phyloP scores from a whole-genome alignment of 2,329 filamentous ascomycete genomes.

The Fusarium transvaalense region DNA sequence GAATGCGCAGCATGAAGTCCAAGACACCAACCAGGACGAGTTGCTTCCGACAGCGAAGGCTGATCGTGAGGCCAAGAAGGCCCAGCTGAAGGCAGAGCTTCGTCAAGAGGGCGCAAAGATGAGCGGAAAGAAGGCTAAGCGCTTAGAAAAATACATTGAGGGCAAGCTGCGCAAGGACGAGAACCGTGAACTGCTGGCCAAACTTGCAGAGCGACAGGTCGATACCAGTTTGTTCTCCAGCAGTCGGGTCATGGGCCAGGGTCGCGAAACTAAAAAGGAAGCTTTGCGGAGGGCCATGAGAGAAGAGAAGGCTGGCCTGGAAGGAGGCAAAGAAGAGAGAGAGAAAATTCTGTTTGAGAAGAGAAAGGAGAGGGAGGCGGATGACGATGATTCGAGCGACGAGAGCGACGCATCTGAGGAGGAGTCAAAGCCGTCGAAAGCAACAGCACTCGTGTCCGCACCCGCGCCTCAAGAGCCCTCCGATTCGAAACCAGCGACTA shows the following conservation, averaged over 20 bases:
- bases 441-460: not conserved
- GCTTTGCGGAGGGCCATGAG: constrained; percentile 72
- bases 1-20: constrained; percentile 56
- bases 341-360: constrained; percentile 66
- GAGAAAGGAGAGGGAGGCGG: constrained; percentile 48
- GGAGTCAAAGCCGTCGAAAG: constrained; percentile 5
- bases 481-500: constrained; percentile 9
- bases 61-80: constrained; percentile 67
- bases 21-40: constrained; percentile 54
- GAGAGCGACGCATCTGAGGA: constrained; percentile 31
- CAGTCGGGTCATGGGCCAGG: constrained; percentile 80
- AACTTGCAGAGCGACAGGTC: constrained; percentile 81
- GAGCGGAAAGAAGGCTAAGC: constrained; percentile 74
- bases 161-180: constrained; percentile 96
- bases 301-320: constrained; percentile 74
- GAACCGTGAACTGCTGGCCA: constrained; percentile 84
- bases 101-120: constrained; percentile 65
- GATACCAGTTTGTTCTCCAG: constrained; percentile 87
- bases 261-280: constrained; percentile 78
- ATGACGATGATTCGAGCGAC: constrained; percentile 44
- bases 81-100: constrained; percentile 66
- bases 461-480: constrained; percentile 11
- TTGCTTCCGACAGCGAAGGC: constrained; percentile 59
- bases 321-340: constrained; percentile 64
- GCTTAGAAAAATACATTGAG: constrained; percentile 79